These are phyloP conservation scores for Hansfordia pulvinata DNA, from an alignment of 2,329 filamentous ascomycete genomes.

Conservation along the genomic window DNA sequence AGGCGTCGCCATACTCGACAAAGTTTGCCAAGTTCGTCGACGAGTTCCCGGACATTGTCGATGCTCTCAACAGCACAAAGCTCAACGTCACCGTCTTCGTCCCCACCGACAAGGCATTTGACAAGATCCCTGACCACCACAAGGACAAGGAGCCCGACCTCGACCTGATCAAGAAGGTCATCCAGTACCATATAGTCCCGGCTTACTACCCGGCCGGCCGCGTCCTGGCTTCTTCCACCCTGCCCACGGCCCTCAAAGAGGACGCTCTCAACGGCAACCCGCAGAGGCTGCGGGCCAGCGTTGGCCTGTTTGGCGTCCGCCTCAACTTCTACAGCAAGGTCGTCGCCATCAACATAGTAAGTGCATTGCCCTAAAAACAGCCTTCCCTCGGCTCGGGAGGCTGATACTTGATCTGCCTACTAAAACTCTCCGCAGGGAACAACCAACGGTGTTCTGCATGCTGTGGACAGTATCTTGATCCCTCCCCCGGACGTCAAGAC, in stretches of 20 bases:
- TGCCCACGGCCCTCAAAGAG: constrained; percentile 54
- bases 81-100: constrained; percentile 73
- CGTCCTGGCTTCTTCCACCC: constrained; percentile 58
- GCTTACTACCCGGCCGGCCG: constrained; percentile 52
- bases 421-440: constrained; percentile 33
- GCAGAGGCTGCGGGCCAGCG: constrained; percentile 60
- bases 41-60: constrained; percentile 57
- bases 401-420: neutral
- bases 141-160: constrained; percentile 45
- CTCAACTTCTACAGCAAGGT: constrained; percentile 70
- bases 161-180: constrained; percentile 52
- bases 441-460: constrained; percentile 73
- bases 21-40: constrained; percentile 66
- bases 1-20: constrained; percentile 61
- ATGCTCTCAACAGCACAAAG: constrained; percentile 59
- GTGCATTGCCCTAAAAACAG: constrained; percentile 11
- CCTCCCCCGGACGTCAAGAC: constrained; percentile 52
- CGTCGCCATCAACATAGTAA: constrained; percentile 55
- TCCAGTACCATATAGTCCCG: constrained; percentile 63
- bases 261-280: constrained; percentile 45
- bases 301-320: constrained; percentile 47
- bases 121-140: constrained; percentile 36
- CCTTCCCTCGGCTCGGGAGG: neutral
- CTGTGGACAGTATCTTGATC: constrained; percentile 59
- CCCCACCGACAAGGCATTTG: constrained; percentile 65